A percentile compares a stretch with the other conserved stretches of the same genome.
phyloP scores from a whole-genome alignment of 176 grass and related monocot species.

The Musa beccarii region DNA sequence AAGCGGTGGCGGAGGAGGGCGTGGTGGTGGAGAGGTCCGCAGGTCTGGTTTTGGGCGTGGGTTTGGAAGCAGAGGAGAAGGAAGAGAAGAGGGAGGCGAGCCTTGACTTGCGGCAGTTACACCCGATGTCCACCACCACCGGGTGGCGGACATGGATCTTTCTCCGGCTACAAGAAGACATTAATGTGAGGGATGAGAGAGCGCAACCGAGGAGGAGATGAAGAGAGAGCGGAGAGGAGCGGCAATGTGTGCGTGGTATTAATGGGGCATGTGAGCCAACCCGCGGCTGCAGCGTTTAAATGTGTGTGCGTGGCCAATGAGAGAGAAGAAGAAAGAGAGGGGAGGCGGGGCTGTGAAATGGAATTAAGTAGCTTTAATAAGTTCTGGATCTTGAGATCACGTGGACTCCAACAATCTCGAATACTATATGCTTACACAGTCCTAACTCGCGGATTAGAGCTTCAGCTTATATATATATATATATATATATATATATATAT shows the following conservation, averaged over 20 bases:
- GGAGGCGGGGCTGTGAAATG: background rate
- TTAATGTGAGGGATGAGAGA: background rate
- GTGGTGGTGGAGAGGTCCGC: background rate
- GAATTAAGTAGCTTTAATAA: background rate
- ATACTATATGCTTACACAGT: background rate
- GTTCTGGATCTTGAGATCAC: background rate
- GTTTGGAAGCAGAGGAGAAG: background rate
- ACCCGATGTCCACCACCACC: slow-evolving; percentile 15
- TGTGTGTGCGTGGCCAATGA: too few relatives aligned
- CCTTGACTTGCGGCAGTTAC: slow-evolving; percentile 7
- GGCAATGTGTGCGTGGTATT: background rate
- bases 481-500: too few relatives aligned
- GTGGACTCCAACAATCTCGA: background rate
- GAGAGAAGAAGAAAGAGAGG: background rate
- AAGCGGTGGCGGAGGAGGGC: background rate
- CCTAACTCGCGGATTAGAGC: too few relatives aligned
- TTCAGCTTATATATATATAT: too few relatives aligned
- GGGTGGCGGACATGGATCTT: slow-evolving; percentile 7
- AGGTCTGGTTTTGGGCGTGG: background rate
- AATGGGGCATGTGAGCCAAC: background rate
- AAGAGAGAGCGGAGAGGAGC: background rate
- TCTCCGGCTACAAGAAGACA: background rate
- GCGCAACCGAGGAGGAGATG: background rate
- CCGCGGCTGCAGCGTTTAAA: too few relatives aligned
- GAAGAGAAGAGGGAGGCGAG: slow-evolving; percentile 15